Percentiles rank a stretch among this genome's conserved stretches.
Conservation (phyloP, 1,284 basidiomycete genomes). For the Boletus sp. region DNA sequence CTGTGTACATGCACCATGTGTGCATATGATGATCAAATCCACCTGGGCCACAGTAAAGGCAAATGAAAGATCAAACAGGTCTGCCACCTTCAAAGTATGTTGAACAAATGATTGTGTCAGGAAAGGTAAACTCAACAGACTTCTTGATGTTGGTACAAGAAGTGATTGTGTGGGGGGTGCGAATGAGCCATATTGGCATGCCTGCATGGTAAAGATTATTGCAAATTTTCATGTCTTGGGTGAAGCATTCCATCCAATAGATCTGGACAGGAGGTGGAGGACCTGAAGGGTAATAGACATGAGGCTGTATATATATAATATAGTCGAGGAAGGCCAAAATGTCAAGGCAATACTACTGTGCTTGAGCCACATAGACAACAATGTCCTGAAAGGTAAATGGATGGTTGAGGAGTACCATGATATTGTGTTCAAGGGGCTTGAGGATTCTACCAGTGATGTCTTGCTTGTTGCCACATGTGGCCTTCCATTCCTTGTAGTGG, state of each 20-base stretch:
- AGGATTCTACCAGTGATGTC: conserved; percentile 6
- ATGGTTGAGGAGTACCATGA: not conserved
- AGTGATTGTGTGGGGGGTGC: not conserved
- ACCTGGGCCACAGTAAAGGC: not conserved
- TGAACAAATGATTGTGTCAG: not conserved
- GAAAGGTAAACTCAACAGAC: not conserved
- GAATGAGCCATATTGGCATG: not conserved
- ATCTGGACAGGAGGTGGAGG: not conserved
- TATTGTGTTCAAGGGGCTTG: not conserved
- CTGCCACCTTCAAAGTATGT: not conserved
- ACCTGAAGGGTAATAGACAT: not conserved
- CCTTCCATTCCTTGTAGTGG: not conserved
- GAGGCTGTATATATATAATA: not conserved
- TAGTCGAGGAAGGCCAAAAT: conserved; percentile 6
- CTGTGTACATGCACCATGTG: not conserved
- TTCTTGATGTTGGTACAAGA: not conserved
- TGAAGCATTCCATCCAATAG: not conserved
- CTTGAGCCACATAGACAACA: not conserved
- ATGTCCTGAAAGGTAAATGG: not conserved
- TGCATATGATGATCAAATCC: not conserved
- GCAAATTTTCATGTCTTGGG: not conserved
- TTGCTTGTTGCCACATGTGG: not conserved
- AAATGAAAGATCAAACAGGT: not conserved
- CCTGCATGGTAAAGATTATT: not conserved
- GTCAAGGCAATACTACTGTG: not conserved